Base-by-base conservation (phyloP, 176 grass and related monocot genomes). In the Cocos nucifera region DNA sequence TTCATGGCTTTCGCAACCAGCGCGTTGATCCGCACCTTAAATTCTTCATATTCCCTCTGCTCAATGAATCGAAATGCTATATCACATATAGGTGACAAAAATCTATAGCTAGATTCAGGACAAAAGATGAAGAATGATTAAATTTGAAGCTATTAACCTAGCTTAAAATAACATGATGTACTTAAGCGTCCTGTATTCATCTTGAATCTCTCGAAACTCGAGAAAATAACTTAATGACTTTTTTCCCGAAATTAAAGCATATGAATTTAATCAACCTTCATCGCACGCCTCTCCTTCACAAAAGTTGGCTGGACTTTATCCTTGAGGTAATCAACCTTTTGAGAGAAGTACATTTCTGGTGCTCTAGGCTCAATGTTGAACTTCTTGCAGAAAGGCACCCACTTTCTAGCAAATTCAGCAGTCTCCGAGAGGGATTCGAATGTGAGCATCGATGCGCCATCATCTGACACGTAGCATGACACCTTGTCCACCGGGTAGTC, bases 341-440 rank as follows among this genome's bases (percentile, higher is more conserved):
- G 55, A 1, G 84, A 86, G 84, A 98, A 98, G 82, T 98, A 98
- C 73, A 80, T 83, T 70, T 98, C 94, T 0, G 94, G 94, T 0
- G 94, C 94, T 16, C 94, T 82, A 0, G 94, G 94, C 64, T 98
- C 94, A 66, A 98, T 98, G 61, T 2, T 18, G 79, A 89, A 98
- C 76, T 93, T 98, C 75, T 98, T 98, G 76, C 94, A 93, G 75
- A 98, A 98, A 0, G 94, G 94, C 76, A 98, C 94, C 94, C 94
- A 98, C 59, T 89, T 98, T 30, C 94, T 68, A 16, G 94, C 94
- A 52, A 98, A 98, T 65, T 98, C 94, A 7, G 94, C 88, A 4
- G 94, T 85, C 72, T 89, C 93, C 15, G 93, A 92, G 61, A 98
- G 77, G 55, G 85, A 21, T 68, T 98, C 94, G 50, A 98, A 98